Base-by-base conservation (phyloP, 1,139 yeast species). In the Nadsonia starkeyi-henricii region DNA sequence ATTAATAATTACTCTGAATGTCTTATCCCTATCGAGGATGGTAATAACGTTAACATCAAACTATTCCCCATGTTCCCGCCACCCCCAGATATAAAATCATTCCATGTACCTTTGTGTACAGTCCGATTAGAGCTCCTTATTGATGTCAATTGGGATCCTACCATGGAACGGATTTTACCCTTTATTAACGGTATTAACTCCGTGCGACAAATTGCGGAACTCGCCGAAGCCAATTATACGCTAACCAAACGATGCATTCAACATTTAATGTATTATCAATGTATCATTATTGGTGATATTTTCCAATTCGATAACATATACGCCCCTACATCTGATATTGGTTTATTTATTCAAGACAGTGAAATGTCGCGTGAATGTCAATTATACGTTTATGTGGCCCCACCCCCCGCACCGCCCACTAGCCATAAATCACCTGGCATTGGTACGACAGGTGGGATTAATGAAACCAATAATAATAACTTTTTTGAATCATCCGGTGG, bases 131-230 rank as follows among this genome's bases (percentile, higher is more conserved):
- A 73, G 41, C 70, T 77, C 39, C 69, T 91, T 54, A 80, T 85
- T 36, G 98, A 91, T 63, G 83, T 83, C 5, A 84, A 85, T 57
- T 91, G 98, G 97, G 98, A 91, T 61, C 96, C 97, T 1, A 91
- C 97, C 2, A 83, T 91, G 93, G 71, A 86, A 43, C 82, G 83
- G 55, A 84, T 91, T 36, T 67, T 86, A 15, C 96, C 96, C 0
- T 83, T 72, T 56, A 85, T 91, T 45, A 78, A 93, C 59, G 98
- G 99, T 1, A 71, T 88, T 46, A 89, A 91, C 60, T 85, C 94
- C 2, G 78, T 91, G 19, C 74, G 78, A 42, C 75, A 77, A 52
- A 89, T 93, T 42, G 78, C 96, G 41, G 78, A 79, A 51, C 62
- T 88, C 45, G 88, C 96, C 1, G 79, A 85, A 56, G 84, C 96